Conservation (phyloP, 495 filamentous ascomycete species). For the Neurospora sp. region DNA sequence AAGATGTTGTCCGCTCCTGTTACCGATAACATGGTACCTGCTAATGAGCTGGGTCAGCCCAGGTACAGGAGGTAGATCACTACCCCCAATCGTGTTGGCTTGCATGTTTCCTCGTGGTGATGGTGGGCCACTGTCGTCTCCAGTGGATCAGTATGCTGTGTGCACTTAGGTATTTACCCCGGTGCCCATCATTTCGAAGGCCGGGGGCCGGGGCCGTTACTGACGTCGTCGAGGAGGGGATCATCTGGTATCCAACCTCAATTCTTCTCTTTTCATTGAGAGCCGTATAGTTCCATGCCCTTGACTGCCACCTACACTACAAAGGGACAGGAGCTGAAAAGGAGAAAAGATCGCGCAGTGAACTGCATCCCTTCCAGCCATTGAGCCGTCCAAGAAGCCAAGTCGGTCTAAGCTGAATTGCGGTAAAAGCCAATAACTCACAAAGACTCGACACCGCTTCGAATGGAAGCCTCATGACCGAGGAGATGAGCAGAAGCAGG, state of each 20-base stretch:
- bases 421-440: neutral
- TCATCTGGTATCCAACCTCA: neutral
- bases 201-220: neutral
- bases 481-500: no score
- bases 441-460: neutral
- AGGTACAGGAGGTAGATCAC: neutral
- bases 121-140: neutral
- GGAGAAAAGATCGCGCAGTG: neutral
- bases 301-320: neutral
- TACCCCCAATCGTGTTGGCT: neutral
- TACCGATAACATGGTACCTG: neutral
- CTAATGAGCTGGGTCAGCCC: neutral
- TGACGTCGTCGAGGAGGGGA: neutral
- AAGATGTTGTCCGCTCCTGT: neutral
- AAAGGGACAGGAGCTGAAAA: neutral
- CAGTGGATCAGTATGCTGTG: neutral
- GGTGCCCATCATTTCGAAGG: neutral
- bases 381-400: neutral
- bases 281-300: neutral
- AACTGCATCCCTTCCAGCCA: neutral
- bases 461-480: neutral
- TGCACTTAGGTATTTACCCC: neutral
- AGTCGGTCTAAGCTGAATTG: neutral
- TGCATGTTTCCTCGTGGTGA: neutral
- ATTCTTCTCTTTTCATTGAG: neutral